Evolutionary conservation across 495 filamentous ascomycete species (phyloP).

Genomic region (Lindgomyces ingoldianus): DNA sequence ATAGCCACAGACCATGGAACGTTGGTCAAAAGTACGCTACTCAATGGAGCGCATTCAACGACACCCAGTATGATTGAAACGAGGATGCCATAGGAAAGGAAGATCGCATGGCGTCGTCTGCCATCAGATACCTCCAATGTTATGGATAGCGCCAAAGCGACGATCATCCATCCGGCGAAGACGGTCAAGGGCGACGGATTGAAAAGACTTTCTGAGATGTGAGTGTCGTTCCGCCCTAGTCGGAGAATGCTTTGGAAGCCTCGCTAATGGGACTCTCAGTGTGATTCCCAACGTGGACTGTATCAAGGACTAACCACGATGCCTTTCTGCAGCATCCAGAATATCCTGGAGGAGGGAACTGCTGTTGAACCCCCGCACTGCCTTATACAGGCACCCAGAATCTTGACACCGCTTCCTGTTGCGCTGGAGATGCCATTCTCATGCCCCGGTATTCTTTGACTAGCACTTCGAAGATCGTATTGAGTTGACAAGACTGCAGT

Average conservation of each 20-base stretch:
- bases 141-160: neutral
- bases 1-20: neutral
- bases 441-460: neutral
- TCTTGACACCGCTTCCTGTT: neutral
- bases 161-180: slow-evolving; percentile 1
- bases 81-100: neutral
- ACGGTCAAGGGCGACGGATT: slow-evolving; percentile 3
- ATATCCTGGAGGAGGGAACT: neutral
- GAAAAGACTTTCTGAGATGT: slow-evolving; percentile 2
- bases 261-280: neutral
- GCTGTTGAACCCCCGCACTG: neutral
- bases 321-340: neutral
- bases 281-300: neutral
- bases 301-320: slow-evolving; percentile 3
- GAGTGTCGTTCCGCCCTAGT: neutral
- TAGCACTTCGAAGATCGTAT: slow-evolving; percentile 2
- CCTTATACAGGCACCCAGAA: slow-evolving; percentile 1
- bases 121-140: neutral
- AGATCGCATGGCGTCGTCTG: neutral
- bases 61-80: slow-evolving; percentile 1
- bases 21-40: neutral
- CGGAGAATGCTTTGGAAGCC: neutral
- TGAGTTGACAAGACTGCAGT: neutral
- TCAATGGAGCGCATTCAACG: neutral
- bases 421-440: neutral